Evolutionary conservation across 2,329 filamentous ascomycete genomes (phyloP), one percentile per base, ranked within the genome.

Genomic region (Venturiaceae sp.): DNA sequence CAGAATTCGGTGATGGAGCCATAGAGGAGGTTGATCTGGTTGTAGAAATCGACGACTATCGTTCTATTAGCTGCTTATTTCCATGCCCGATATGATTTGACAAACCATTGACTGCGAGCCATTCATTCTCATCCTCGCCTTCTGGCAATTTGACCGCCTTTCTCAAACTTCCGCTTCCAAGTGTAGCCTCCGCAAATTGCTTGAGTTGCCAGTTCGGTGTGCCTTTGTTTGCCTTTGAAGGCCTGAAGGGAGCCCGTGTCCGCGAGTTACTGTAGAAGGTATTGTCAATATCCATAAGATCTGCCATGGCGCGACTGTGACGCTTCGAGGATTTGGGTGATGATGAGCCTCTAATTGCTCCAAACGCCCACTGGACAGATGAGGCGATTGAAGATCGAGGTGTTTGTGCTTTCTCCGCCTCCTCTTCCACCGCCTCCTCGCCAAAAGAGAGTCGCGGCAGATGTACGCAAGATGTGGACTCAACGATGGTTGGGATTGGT

Each of bases 1-100:
- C 94, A 99, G 75, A 99, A 99, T 71, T 99, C 94, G 61, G 94
- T 99, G 71, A 99, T 99, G 64, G 94, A 94, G 60, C 95, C 95
- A 72, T 99, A 99, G 60, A 99, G 86, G 36, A 99, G 83, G 76
- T 99, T 99, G 79, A 99, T 95, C 75, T 99, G 94, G 78, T 99
- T 99, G 83, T 99, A 99, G 75, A 99, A 99, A 75, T 99, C 94
- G 77, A 99, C 94, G 78, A 99, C 92, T 96, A 65, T 57, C 11
- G 32, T n/a, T 21, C 30, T 32, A 26, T 66, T 44, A 63, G 28
- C 23, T n/a, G 41, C 19, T 47, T 19, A 21, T 61, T 75, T 19
- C 11, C 16, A 41, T 59, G 21, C 41, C 37, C 9, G 3, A 23
- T 37, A 37, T 8, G 21, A 11, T 14, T 1, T 7, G 11, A 1